phyloP scores from a whole-genome alignment of 108 stramenopile genomes.

The Asterionellopsis glacialis region DNA sequence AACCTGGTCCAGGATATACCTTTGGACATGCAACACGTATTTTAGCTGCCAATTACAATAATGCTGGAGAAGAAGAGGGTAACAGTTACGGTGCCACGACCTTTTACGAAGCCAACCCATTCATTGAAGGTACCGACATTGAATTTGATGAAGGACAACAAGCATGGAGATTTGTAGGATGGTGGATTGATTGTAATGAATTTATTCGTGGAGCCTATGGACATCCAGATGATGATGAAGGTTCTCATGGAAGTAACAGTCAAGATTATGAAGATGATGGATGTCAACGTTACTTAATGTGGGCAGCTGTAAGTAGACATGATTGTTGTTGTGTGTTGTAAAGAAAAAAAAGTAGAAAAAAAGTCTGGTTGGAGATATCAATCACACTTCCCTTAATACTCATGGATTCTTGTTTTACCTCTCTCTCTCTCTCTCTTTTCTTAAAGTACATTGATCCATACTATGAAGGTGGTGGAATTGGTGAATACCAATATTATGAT shows the following conservation, averaged over 20 bases:
- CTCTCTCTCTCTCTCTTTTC: not conserved
- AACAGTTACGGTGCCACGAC: not conserved
- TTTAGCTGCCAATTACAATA: not conserved
- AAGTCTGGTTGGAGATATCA: too few relatives aligned
- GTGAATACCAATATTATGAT: constrained; percentile 60
- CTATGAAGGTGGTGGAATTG: constrained; percentile 61
- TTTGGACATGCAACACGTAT: not conserved
- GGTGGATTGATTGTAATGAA: constrained; percentile 47
- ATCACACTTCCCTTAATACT: too few relatives aligned
- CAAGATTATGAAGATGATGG: constrained; percentile 11
- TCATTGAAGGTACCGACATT: constrained; percentile 27
- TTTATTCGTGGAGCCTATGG: not conserved
- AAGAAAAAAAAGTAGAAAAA: too few relatives aligned
- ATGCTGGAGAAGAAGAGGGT: constrained; percentile 6
- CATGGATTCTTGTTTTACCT: not conserved
- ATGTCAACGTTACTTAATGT: constrained; percentile 53
- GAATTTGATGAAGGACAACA: constrained; percentile 58
- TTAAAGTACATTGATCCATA: constrained; percentile 44
- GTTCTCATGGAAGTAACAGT: not conserved
- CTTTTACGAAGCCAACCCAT: constrained; percentile 2
- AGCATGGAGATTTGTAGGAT: constrained; percentile 63
- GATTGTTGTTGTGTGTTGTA: too few relatives aligned
- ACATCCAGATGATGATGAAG: constrained; percentile 14
- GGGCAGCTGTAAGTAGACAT: constrained; percentile 44
- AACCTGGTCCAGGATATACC: not conserved